Evolutionary conservation across 2,329 filamentous ascomycete species (phyloP).

Genomic region (Cordyceps fumosorosea): DNA sequence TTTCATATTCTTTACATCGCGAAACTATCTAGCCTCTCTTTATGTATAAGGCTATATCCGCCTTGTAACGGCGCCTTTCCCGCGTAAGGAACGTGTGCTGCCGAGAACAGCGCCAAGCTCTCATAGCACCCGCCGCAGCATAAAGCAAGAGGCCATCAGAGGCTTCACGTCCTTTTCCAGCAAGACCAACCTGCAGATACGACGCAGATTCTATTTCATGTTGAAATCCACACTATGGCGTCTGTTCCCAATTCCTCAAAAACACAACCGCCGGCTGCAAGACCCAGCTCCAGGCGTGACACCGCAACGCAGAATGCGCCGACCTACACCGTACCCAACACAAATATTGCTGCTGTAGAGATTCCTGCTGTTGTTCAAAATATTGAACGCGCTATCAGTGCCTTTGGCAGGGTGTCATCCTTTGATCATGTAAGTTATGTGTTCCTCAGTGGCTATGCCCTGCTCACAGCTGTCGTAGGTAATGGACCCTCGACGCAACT

Average conservation of each 20-base stretch:
- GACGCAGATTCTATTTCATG: neutral
- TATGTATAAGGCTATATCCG: neutral
- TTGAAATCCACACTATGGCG: neutral
- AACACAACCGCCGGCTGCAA: neutral
- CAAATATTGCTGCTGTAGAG: constrained; percentile 34
- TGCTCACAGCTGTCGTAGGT: constrained; percentile 27
- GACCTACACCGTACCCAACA: constrained; percentile 28
- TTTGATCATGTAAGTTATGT: constrained; percentile 31
- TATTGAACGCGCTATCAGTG: constrained; percentile 35
- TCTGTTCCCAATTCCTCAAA: neutral
- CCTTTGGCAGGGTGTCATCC: constrained; percentile 34
- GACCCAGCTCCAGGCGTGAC: neutral
- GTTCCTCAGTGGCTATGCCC: neutral
- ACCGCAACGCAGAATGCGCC: constrained; percentile 20
- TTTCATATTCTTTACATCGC: neutral
- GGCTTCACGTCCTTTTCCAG: neutral
- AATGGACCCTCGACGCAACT: constrained; percentile 41
- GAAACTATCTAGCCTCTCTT: neutral
- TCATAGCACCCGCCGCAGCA: neutral
- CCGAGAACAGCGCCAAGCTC: neutral
- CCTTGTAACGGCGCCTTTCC: neutral
- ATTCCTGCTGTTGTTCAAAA: constrained; percentile 38
- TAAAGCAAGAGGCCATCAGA: neutral
- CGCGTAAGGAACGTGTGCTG: neutral
- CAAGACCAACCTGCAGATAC: too few species aligned